Base-by-base conservation (phyloP, 345 rosid species). In the Rubroshorea leprosula region DNA sequence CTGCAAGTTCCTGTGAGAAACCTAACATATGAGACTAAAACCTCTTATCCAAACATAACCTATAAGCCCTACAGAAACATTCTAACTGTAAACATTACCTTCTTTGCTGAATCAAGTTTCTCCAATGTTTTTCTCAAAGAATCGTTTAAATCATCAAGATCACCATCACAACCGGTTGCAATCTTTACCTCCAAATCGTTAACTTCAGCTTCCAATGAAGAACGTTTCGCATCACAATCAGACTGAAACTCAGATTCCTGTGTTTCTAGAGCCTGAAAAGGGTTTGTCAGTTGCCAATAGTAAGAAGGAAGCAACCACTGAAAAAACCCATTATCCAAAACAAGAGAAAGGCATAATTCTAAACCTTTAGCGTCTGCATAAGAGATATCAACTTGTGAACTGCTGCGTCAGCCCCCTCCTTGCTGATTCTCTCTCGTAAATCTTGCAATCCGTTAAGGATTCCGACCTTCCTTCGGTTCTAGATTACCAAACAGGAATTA, bases 1-100 rank as follows among this genome's bases (percentile, higher is more conserved):
- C 81, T 14, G 85, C 86, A 43, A 88, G 82, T 68, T 85, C 96
- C 98, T 91, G 69, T 56, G 25, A 46, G 1, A 16, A 54, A 20
- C 64, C 46, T n/a, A 29, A 45, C 53, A 65, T 18, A 64, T 53
- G 29, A 61, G 14, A 16, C 39, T 62, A 18, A 5, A 45, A 35
- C 5, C 41, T 35, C 41, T 35, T 35, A 35, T 35, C 41, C 7
- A 35, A 35, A 35, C 41, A 35, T 35, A 4, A 35, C 12, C 1
- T 13, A 35, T 35, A 35, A 35, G 11, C 41, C 7, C 12, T 6
- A 35, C 41, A 35, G 5, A 35, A 11, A 17, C 4, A 23, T 43
- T 25, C 27, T 14, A 18, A 51, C 23, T 0, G 39, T 8, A 44
- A 23, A 23, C 24, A 15, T 18, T 68, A 80, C 91, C 90, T 70